Conservation (phyloP, 257 asterid genomes). For the Scutellaria baicalensis region DNA sequence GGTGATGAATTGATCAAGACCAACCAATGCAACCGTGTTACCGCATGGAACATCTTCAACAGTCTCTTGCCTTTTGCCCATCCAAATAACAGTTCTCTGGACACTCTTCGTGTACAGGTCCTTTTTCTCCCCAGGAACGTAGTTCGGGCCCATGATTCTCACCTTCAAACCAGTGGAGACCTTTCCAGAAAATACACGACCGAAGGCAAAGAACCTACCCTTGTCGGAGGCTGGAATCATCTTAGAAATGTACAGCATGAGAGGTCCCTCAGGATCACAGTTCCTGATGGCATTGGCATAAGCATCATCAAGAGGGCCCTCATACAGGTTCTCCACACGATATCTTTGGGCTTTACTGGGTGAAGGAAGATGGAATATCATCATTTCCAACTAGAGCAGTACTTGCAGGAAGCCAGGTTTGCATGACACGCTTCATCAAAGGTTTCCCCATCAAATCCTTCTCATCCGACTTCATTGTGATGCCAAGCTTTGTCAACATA, state of each 20-base stretch:
- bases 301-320: slow-evolving; percentile 37
- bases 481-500: slow-evolving; percentile 38
- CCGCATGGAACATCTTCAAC: slow-evolving; percentile 59
- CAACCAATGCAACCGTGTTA: slow-evolving; percentile 52
- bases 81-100: slow-evolving; percentile 51
- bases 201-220: slow-evolving; percentile 45
- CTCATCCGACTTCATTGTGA: slow-evolving; percentile 37
- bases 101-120: slow-evolving; percentile 39
- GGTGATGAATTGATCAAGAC: slow-evolving; percentile 45
- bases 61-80: slow-evolving; percentile 51
- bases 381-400: slow-evolving; percentile 46
- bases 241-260: slow-evolving; percentile 40
- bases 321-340: slow-evolving; percentile 49
- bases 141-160: slow-evolving; percentile 48
- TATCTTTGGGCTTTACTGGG: slow-evolving; percentile 40
- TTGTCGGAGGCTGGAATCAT: slow-evolving; percentile 49
- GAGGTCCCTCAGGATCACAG: slow-evolving; percentile 47
- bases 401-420: slow-evolving; percentile 51
- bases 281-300: slow-evolving; percentile 40
- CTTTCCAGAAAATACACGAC: slow-evolving; percentile 40
- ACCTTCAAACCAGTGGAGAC: slow-evolving; percentile 50
- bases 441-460: slow-evolving; percentile 47
- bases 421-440: slow-evolving; percentile 57
- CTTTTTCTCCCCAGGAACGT: slow-evolving; percentile 41
- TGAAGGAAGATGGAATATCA: slow-evolving; percentile 55